Conservation (phyloP, 768 basidiomycete genomes). For the Trametes cinnabarina region DNA sequence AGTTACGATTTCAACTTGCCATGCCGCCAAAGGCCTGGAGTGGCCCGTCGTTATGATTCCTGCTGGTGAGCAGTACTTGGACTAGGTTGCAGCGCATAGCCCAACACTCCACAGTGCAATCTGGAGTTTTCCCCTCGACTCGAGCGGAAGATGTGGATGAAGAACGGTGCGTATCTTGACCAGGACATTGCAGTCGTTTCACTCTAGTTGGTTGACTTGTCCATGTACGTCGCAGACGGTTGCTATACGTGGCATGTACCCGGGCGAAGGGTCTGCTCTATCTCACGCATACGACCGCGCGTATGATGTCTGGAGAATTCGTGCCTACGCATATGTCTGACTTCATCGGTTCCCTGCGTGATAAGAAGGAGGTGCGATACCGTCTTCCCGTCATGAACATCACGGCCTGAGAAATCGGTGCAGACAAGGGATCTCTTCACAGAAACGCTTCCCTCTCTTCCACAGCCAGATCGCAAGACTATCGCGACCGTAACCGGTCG, state of each 20-base stretch:
- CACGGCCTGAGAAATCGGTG: background rate
- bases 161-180: conserved; percentile 55
- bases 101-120: conserved; percentile 48
- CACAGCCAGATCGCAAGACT: conserved; percentile 41
- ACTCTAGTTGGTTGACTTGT: background rate
- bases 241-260: conserved; percentile 88
- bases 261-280: conserved; percentile 75
- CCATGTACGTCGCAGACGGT: conserved; percentile 46
- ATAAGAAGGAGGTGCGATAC: conserved; percentile 41
- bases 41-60: conserved; percentile 89
- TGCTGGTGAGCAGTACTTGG: conserved; percentile 43
- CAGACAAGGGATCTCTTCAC: conserved; percentile 40
- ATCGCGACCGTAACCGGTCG: conserved; percentile 56
- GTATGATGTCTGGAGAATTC: conserved; percentile 55
- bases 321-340: conserved; percentile 52
- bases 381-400: conserved; percentile 20
- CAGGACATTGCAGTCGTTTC: background rate
- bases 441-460: conserved; percentile 42
- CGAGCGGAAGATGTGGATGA: conserved; percentile 75
- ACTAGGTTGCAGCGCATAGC: background rate
- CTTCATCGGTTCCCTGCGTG: conserved; percentile 50
- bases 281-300: conserved; percentile 46
- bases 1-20: conserved; percentile 83
- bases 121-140: conserved; percentile 73
- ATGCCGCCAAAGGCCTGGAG: conserved; percentile 88